Evolutionary conservation across 169 alveolate genomes (phyloP).

Genomic region (Amoebophrya sp.): DNA sequence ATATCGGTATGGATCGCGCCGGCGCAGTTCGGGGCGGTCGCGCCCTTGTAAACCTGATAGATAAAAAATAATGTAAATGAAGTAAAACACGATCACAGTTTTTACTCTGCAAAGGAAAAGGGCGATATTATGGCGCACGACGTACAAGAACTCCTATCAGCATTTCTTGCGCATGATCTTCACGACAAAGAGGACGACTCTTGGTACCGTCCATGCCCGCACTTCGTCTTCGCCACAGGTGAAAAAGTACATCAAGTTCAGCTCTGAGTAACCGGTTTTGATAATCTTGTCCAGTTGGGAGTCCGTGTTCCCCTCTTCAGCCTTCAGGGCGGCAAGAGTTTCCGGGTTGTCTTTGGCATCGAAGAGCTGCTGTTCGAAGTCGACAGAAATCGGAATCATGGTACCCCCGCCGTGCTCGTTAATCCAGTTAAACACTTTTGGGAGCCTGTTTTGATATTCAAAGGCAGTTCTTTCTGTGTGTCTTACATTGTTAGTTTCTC

Average conservation of each 20-base stretch:
- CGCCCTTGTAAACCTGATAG: conserved; percentile 75
- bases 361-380: conserved; percentile 82
- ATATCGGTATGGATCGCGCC: conserved; percentile 81
- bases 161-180: no score
- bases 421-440: conserved; percentile 91
- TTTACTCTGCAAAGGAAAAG: no score
- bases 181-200: no score
- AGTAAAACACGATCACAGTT: no score
- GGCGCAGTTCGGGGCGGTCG: conserved; percentile 83
- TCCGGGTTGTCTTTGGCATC: conserved; percentile 76
- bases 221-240: conserved; percentile 99
- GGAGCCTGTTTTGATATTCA: conserved; percentile 69
- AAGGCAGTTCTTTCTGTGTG: no score
- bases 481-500: no score
- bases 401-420: conserved; percentile 93
- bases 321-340: background rate
- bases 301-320: background rate
- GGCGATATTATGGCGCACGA: no score
- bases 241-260: conserved; percentile 92
- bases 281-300: conserved; percentile 85
- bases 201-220: conserved; percentile 90
- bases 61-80: no score
- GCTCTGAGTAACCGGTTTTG: conserved; percentile 89
- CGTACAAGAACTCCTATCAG: no score
- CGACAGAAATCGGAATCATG: conserved; percentile 96